Conservation (phyloP, 169 alveolate species). For the Babesia microti region DNA sequence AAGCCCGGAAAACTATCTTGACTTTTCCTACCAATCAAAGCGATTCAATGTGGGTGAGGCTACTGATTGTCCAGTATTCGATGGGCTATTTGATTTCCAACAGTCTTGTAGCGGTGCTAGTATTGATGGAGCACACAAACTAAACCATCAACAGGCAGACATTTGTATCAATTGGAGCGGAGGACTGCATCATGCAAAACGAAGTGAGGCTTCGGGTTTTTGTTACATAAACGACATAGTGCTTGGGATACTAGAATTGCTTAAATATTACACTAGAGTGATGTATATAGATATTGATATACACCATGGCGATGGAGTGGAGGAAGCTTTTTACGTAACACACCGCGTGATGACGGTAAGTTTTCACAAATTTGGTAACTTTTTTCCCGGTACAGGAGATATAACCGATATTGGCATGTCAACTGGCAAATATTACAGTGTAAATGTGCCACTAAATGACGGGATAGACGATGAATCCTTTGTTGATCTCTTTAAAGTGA, state of each 20-base stretch:
- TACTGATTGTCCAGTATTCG: slow-evolving; percentile 96
- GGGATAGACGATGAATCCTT: slow-evolving; percentile 94
- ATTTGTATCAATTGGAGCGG: slow-evolving; percentile 97
- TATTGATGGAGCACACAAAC: slow-evolving; percentile 87
- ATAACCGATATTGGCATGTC: slow-evolving; percentile 90
- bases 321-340: slow-evolving; percentile 94
- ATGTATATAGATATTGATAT: slow-evolving; percentile 97
- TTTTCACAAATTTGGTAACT: slow-evolving; percentile 97
- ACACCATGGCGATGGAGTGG: slow-evolving; percentile 98
- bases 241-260: slow-evolving; percentile 88
- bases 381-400: slow-evolving; percentile 98
- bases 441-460: slow-evolving; percentile 94
- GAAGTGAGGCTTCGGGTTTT: slow-evolving; percentile 96
- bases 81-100: slow-evolving; percentile 90
- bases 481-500: slow-evolving; percentile 79
- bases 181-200: slow-evolving; percentile 95
- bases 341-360: slow-evolving; percentile 96
- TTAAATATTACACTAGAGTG: slow-evolving; percentile 95
- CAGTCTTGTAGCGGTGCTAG: slow-evolving; percentile 96
- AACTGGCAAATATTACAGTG: slow-evolving; percentile 88
- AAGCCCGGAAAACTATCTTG: slow-evolving; percentile 69
- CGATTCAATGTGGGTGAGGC: slow-evolving; percentile 88
- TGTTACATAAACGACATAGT: slow-evolving; percentile 98
- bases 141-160: slow-evolving; percentile 87
- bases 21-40: slow-evolving; percentile 69